These are phyloP conservation scores for Neonothopanus nambi DNA, from an alignment of 1,284 basidiomycete genomes.

Conservation along the genomic window DNA sequence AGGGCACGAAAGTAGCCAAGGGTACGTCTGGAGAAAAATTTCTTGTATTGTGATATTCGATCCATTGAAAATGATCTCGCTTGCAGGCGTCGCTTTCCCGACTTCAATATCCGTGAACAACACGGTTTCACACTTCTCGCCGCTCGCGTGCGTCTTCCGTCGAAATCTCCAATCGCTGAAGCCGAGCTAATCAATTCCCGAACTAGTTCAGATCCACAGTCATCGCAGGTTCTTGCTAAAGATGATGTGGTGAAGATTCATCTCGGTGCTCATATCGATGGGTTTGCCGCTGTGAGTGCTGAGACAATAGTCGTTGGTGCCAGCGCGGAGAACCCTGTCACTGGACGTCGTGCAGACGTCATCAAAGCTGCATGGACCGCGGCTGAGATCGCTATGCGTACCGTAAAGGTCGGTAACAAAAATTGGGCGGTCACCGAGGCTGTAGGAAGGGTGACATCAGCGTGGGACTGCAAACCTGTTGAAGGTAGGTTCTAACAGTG, in stretches of 20 bases:
- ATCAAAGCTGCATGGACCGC: slow-evolving; percentile 93
- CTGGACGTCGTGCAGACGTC: slow-evolving; percentile 86
- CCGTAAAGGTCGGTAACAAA: slow-evolving; percentile 87
- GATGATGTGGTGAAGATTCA: slow-evolving; percentile 96
- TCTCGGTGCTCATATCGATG: slow-evolving; percentile 96
- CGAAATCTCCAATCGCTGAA: slow-evolving; percentile 10
- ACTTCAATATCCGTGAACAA: slow-evolving; percentile 94
- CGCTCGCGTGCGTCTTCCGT: slow-evolving; percentile 58
- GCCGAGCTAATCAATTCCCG: slow-evolving; percentile 7
- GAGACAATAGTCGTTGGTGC: slow-evolving; percentile 91
- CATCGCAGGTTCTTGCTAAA: slow-evolving; percentile 71
- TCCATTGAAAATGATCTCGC: slow-evolving; percentile 7
- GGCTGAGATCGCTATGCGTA: slow-evolving; percentile 87
- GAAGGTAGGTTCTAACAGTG: slow-evolving; percentile 57
- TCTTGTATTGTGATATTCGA: slow-evolving; percentile 1
- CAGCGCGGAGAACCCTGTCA: slow-evolving; percentile 70
- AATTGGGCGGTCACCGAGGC: slow-evolving; percentile 95
- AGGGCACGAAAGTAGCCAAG: slow-evolving; percentile 85
- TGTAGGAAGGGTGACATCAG: slow-evolving; percentile 71
- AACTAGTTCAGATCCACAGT: slow-evolving; percentile 68
- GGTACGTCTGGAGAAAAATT: slow-evolving; percentile 49
- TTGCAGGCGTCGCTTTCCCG: slow-evolving; percentile 87
- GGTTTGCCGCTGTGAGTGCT: slow-evolving; percentile 85
- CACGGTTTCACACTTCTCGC: slow-evolving; percentile 80
- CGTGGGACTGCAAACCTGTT: slow-evolving; percentile 85